Base-by-base conservation (phyloP, 148 eudicot species). In the Camellia japonica region DNA sequence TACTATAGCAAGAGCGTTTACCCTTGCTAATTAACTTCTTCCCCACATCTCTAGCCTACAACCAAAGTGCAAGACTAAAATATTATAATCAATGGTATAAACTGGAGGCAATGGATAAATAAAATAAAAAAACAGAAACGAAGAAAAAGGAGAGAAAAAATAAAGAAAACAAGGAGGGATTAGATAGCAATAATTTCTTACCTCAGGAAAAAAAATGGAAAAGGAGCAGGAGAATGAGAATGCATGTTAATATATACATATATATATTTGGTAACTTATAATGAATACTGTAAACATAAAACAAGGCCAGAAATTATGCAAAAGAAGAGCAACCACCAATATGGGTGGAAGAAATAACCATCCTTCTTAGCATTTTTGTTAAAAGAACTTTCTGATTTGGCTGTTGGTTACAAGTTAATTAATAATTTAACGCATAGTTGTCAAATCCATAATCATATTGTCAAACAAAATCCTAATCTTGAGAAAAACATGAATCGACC, bases 41-140 rank as follows among this genome's bases (percentile, higher is more conserved):
- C 72, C 80, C 89, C 15, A 74, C 82, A 82, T 90, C 93, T 74
- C 81, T 81, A 83, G 82, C 78, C 98, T 95, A 73, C 73, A 82
- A 63, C n/a, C 73, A 78, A 30, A 70, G 46, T 62, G 56, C 58
- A 79, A 19, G 3, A 69, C 44, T 11, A 68, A 20, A 67, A 74
- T 23, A 75, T 18, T 20, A 68, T 55, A 46, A 66, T 73, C 59
- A 63, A 61, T 9, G 46, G 71, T 38, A 61, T 51, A 64, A 60
- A 19, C 51, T 44, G 12, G 55, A 38, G 30, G 65, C 55, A 60
- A 14, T 16, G 55, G 7, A 23, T 41, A 42, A 9, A n/a, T 49
- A n/a, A 58, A 66, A 56, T 14, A 51, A 6, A 68, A 1, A 47
- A 18, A 56, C 13, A 60, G 43, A 5, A 8, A 66, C 38, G 64